Conservation (phyloP, 306 rosid species). For the Lagenaria siceraria region DNA sequence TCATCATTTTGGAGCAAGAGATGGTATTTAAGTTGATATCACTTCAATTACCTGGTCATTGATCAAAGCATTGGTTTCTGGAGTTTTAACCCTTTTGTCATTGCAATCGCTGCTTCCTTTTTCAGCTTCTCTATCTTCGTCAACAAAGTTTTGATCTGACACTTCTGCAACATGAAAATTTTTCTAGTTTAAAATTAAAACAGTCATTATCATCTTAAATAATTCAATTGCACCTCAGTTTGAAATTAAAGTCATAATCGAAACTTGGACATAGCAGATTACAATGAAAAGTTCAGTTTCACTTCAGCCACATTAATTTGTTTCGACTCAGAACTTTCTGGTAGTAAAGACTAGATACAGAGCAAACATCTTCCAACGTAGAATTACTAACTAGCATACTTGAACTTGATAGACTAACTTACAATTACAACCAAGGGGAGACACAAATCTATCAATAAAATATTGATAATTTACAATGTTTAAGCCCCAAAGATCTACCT, state of each 20-base stretch:
- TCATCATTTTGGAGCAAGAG: background rate
- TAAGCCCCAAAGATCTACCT: background rate
- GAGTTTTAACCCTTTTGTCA: constrained; percentile 19
- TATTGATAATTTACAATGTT: background rate
- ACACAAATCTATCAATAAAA: background rate
- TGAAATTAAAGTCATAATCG: background rate
- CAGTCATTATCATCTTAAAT: background rate
- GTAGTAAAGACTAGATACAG: background rate
- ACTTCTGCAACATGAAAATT: constrained; percentile 29
- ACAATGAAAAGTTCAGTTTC: background rate
- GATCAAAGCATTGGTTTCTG: constrained; percentile 11
- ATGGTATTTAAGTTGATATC: background rate
- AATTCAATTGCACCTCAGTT: background rate
- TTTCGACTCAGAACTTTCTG: background rate
- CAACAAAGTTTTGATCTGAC: constrained; percentile 69
- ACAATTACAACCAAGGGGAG: background rate
- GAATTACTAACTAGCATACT: background rate
- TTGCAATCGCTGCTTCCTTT: constrained; percentile 4
- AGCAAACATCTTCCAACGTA: background rate
- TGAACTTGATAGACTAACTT: background rate
- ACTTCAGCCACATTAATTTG: background rate
- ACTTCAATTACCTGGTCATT: constrained; percentile 37
- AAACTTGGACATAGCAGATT: background rate
- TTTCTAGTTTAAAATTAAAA: background rate
- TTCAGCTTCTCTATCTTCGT: constrained; percentile 27